Percentiles rank a stretch among this genome's conserved stretches.
Conservation (phyloP, 352 stramenopile species). For the Globisporangium middletonii region DNA sequence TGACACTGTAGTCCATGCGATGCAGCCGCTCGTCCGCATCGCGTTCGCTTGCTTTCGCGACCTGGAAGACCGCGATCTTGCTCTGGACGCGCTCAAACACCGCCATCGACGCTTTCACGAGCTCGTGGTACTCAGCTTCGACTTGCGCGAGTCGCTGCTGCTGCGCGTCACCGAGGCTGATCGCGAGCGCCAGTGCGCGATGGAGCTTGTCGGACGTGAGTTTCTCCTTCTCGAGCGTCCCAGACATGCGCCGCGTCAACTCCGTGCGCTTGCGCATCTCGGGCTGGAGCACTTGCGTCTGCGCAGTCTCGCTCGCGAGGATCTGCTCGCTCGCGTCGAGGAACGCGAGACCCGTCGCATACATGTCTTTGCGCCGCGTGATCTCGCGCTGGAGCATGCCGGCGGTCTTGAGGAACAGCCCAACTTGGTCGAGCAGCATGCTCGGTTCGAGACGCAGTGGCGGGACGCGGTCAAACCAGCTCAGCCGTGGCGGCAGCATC, state of each 20-base stretch:
- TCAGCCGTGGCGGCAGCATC: neutral
- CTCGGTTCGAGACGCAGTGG: constrained; percentile 26
- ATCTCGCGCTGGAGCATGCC: constrained; percentile 24
- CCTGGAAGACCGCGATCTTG: constrained; percentile 22
- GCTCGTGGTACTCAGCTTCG: constrained; percentile 45
- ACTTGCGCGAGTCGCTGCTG: constrained; percentile 29
- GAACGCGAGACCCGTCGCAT: constrained; percentile 34
- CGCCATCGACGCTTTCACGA: constrained; percentile 28
- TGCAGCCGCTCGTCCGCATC: neutral
- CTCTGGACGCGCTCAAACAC: constrained; percentile 23
- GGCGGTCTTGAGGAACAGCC: constrained; percentile 29
- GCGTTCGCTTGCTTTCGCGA: constrained; percentile 19
- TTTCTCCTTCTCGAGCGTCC: constrained; percentile 52
- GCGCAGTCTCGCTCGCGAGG: constrained; percentile 34
- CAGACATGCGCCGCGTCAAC: constrained; percentile 47
- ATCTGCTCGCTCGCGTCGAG: constrained; percentile 50
- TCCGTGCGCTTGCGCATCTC: constrained; percentile 44
- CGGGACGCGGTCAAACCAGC: constrained; percentile 6
- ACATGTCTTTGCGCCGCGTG: constrained; percentile 26
- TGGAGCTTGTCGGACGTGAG: constrained; percentile 40
- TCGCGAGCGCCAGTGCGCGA: constrained; percentile 41
- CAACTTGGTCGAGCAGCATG: constrained; percentile 55
- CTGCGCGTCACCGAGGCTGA: constrained; percentile 26
- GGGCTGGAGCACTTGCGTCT: constrained; percentile 41
- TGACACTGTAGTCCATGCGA: too few species aligned